These are phyloP conservation scores for Pythium vanterpoolii DNA, from an alignment of 352 stramenopile genomes.

Conservation along the genomic window DNA sequence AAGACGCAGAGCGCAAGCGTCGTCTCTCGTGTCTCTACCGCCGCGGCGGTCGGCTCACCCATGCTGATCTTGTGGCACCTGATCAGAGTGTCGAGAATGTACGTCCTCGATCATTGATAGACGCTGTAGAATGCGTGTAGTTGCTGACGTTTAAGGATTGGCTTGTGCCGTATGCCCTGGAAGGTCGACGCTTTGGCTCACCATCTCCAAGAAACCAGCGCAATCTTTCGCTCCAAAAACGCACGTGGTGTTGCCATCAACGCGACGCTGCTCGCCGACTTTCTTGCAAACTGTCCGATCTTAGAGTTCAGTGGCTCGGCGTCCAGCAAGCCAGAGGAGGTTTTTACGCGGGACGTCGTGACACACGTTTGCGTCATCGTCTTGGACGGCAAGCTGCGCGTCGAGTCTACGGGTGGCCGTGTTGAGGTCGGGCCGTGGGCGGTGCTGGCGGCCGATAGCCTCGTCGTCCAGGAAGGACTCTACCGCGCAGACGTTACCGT, in stretches of 20 bases:
- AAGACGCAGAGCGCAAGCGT: constrained; percentile 45
- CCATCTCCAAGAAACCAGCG: constrained; percentile 33
- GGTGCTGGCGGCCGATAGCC: constrained; percentile 36
- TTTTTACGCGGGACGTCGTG: constrained; percentile 29
- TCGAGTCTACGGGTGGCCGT: constrained; percentile 26
- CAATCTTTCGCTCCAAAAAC: constrained; percentile 33
- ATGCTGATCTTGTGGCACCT: constrained; percentile 38
- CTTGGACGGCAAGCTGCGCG: constrained; percentile 32
- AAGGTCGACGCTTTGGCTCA: constrained; percentile 29
- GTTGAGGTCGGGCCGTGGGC: constrained; percentile 32
- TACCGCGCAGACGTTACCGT: constrained; percentile 39
- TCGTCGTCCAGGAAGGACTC: constrained; percentile 40
- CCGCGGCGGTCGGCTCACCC: constrained; percentile 38
- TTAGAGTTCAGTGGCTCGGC: constrained; percentile 24
- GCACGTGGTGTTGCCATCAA: constrained; percentile 26
- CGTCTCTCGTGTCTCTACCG: constrained; percentile 47
- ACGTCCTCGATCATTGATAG: not conserved
- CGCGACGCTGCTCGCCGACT: constrained; percentile 22
- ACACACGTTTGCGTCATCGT: constrained; percentile 35
- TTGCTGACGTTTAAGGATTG: not conserved
- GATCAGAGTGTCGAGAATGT: constrained; percentile 39
- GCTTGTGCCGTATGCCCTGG: constrained; percentile 3
- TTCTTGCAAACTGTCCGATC: constrained; percentile 30
- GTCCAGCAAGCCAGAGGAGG: constrained; percentile 17
- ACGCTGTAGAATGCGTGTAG: not conserved